Percentiles rank a stretch among this genome's conserved stretches.
Evolutionary conservation across 2,329 filamentous ascomycete species (phyloP).

Genomic region (Pseudocercospora eumusae): DNA sequence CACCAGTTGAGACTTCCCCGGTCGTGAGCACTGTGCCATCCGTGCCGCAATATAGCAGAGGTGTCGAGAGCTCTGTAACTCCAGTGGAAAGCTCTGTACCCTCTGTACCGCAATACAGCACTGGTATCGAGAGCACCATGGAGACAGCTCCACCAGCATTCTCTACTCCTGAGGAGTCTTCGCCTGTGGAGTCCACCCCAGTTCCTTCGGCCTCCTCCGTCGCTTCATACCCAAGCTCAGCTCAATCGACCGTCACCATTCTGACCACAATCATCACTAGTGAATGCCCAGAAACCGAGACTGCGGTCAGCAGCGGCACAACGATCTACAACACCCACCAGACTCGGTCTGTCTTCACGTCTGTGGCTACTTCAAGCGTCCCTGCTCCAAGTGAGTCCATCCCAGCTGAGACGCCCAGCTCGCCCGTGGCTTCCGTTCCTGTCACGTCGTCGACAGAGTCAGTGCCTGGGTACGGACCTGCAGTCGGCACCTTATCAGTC

Average conservation of each 20-base stretch:
- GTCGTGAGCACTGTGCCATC: not conserved
- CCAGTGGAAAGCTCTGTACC: too few relatives aligned
- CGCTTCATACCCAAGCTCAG: conserved; percentile 5
- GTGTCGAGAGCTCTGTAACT: too few relatives aligned
- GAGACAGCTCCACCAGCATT: not conserved
- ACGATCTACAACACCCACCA: conserved; percentile 18
- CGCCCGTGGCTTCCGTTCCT: not conserved
- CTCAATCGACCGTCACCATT: conserved; percentile 17
- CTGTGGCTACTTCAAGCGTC: conserved; percentile 44
- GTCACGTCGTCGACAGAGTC: not conserved
- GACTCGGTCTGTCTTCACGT: conserved; percentile 32
- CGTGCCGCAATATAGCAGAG: not conserved
- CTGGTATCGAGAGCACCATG: too few relatives aligned
- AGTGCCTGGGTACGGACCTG: not conserved
- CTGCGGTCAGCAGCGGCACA: conserved; percentile 19
- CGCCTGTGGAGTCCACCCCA: conserved; percentile 9
- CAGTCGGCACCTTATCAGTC: conserved; percentile 1
- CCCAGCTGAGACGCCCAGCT: conserved; percentile 1
- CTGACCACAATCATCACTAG: conserved; percentile 21
- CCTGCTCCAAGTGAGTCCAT: conserved; percentile 8
- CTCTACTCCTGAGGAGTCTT: conserved; percentile 7
- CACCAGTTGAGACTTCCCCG: too few relatives aligned
- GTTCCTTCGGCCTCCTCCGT: conserved; percentile 6
- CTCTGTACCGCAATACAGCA: too few relatives aligned
- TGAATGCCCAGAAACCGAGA: conserved; percentile 20